phyloP scores from a whole-genome alignment of 225 moss, liverwort and hornwort species.

The Straminergon stramineum region DNA sequence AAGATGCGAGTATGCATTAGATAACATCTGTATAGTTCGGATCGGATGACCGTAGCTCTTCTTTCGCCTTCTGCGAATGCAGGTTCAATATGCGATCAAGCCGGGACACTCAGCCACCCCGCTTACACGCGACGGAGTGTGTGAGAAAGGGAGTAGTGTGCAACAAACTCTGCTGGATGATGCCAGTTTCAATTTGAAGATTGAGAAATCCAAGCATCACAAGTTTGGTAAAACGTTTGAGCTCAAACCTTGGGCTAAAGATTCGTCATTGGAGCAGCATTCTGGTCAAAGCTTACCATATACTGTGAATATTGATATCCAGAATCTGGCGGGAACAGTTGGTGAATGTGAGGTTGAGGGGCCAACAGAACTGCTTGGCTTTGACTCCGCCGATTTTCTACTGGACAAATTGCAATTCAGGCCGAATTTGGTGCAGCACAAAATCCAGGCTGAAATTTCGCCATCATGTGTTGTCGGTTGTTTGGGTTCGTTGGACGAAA shows the following conservation, averaged over 20 bases:
- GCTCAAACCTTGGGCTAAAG: not conserved
- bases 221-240: not conserved
- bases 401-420: constrained; percentile 1
- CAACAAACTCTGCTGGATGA: not conserved
- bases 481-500: constrained; percentile 19
- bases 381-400: constrained; percentile 17
- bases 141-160: not conserved
- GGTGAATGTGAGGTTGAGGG: not conserved
- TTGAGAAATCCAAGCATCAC: not conserved
- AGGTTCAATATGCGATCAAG: constrained; percentile 16
- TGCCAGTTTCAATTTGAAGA: not conserved
- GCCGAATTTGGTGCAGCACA: not conserved
- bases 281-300: not conserved
- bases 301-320: not conserved
- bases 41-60: not conserved
- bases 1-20: not conserved
- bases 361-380: constrained; percentile 2
- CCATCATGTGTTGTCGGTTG: not conserved
- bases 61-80: not conserved
- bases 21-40: not conserved
- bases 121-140: not conserved
- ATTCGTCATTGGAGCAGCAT: constrained; percentile 1
- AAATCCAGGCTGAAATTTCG: constrained; percentile 6
- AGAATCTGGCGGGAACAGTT: not conserved
- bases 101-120: not conserved